These are phyloP conservation scores for Ophiostoma novo-ulmi DNA, from an alignment of 2,329 filamentous ascomycete species.

Conservation along the genomic window DNA sequence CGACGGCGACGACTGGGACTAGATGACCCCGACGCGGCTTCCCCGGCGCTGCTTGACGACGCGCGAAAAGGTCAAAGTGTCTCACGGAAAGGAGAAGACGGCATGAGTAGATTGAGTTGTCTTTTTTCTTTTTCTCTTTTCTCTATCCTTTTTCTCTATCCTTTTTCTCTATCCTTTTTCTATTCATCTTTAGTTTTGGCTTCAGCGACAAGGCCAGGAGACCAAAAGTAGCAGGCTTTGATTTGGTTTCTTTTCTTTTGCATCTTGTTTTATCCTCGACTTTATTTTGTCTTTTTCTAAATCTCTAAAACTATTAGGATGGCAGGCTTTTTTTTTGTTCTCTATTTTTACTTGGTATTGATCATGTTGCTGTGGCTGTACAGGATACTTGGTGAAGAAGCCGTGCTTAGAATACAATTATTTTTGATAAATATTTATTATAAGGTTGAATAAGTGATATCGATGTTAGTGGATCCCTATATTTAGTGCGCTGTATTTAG, in stretches of 20 bases:
- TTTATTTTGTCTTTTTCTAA: neutral
- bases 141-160: neutral
- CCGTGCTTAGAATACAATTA: no score
- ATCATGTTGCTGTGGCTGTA: no score
- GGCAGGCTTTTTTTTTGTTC: neutral
- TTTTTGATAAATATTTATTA: no score
- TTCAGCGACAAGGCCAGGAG: neutral
- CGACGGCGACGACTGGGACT: conserved; percentile 27
- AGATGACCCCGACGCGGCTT: conserved; percentile 3
- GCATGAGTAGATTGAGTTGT: neutral
- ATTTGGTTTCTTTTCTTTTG: neutral
- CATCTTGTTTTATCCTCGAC: neutral
- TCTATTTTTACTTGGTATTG: neutral
- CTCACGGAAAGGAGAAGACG: conserved; percentile 12
- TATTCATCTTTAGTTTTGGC: neutral
- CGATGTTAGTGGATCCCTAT: neutral
- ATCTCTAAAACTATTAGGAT: neutral
- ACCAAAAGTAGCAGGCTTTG: conserved; percentile 11
- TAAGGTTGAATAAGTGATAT: neutral
- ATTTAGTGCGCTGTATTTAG: neutral
- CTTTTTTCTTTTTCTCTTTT: neutral
- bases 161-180: neutral
- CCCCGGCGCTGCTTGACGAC: conserved; percentile 14
- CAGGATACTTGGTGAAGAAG: no score
- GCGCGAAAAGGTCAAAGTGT: neutral